These are phyloP conservation scores for Fraxinus xanthoxyloides DNA, from an alignment of 305 asterid species.

Conservation along the genomic window DNA sequence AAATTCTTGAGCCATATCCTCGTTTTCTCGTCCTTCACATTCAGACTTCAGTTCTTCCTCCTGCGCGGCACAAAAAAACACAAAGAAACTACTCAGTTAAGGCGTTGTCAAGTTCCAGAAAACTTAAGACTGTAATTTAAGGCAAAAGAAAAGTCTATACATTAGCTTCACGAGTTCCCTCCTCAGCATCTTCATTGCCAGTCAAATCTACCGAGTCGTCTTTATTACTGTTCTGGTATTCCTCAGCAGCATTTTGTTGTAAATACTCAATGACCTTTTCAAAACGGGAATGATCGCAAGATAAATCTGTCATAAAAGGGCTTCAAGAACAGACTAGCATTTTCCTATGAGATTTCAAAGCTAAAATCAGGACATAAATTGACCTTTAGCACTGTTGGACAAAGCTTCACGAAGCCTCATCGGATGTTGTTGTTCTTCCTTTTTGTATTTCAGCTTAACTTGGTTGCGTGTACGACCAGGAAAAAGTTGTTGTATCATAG, in stretches of 20 bases:
- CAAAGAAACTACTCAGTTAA: neutral
- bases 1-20: slow-evolving; percentile 21
- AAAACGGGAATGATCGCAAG: slow-evolving; percentile 66
- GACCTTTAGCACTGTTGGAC: slow-evolving; percentile 67
- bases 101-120: neutral
- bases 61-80: slow-evolving; percentile 25
- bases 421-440: slow-evolving; percentile 81
- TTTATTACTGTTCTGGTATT: slow-evolving; percentile 35
- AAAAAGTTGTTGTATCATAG: slow-evolving; percentile 84
- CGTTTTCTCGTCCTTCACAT: slow-evolving; percentile 27
- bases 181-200: slow-evolving; percentile 44
- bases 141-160: slow-evolving; percentile 17
- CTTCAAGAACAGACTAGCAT: neutral
- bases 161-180: slow-evolving; percentile 31
- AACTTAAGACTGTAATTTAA: neutral
- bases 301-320: neutral
- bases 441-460: slow-evolving; percentile 69
- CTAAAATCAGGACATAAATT: neutral
- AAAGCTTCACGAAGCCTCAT: slow-evolving; percentile 72
- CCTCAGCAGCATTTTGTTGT: slow-evolving; percentile 56
- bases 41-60: slow-evolving; percentile 41
- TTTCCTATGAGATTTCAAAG: neutral
- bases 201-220: slow-evolving; percentile 42
- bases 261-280: slow-evolving; percentile 48
- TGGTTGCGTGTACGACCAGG: slow-evolving; percentile 75